A percentile compares a stretch with the other conserved stretches of the same genome.
phyloP scores from a whole-genome alignment of 2,329 filamentous ascomycete species.

The Zymoseptoria ardabiliae region DNA sequence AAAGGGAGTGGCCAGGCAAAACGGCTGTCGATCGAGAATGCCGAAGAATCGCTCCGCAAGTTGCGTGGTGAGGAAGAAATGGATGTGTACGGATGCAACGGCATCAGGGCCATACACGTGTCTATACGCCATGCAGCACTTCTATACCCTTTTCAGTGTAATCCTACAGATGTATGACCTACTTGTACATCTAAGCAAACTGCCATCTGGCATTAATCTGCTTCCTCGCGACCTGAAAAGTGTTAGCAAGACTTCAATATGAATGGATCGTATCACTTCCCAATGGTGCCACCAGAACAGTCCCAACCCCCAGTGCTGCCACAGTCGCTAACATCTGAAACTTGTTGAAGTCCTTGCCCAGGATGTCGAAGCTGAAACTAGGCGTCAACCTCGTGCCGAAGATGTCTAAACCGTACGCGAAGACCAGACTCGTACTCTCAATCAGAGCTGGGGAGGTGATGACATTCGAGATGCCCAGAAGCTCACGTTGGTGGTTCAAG shows the following conservation, averaged over 20 bases:
- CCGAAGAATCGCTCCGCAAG: too few relatives aligned
- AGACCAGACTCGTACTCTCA: conserved; percentile 85
- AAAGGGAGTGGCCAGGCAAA: background rate
- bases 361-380: conserved; percentile 81
- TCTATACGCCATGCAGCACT: background rate
- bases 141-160: background rate
- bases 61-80: too few relatives aligned
- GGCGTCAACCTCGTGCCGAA: conserved; percentile 84
- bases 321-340: conserved; percentile 77
- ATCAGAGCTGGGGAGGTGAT: conserved; percentile 70
- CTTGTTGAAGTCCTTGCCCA: conserved; percentile 93
- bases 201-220: conserved; percentile 62
- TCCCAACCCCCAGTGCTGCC: conserved; percentile 67
- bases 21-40: background rate
- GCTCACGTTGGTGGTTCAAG: conserved; percentile 73
- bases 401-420: conserved; percentile 81
- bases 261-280: conserved; percentile 49
- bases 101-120: background rate
- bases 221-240: conserved; percentile 47
- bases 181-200: conserved; percentile 25
- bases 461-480: conserved; percentile 66
- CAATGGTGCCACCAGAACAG: conserved; percentile 73
- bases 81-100: too few relatives aligned
- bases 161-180: background rate
- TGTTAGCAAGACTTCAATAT: conserved; percentile 17